Percentiles rank a stretch among this genome's conserved stretches.
phyloP scores from a whole-genome alignment of 2,329 filamentous ascomycete genomes.

The Paraphoma sp. region DNA sequence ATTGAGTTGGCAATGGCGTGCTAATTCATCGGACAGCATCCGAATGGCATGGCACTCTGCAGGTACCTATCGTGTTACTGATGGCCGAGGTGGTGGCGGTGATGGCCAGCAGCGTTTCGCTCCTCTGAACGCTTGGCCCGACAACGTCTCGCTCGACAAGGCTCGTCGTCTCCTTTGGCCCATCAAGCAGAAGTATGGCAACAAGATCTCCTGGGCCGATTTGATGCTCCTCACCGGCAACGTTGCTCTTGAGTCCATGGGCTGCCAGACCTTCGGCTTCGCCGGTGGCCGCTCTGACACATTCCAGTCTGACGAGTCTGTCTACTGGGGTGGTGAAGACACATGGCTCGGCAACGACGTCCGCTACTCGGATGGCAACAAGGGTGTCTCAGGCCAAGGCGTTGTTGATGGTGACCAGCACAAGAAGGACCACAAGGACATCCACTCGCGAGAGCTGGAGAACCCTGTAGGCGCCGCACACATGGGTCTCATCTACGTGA shows the following conservation, averaged over 20 bases:
- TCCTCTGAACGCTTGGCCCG: slow-evolving; percentile 82
- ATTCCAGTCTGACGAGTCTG: slow-evolving; percentile 77
- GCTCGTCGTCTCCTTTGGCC: slow-evolving; percentile 80
- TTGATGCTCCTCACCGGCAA: slow-evolving; percentile 75
- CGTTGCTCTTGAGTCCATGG: slow-evolving; percentile 79
- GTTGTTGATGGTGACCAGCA: slow-evolving; percentile 42
- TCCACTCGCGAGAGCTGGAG: slow-evolving; percentile 68
- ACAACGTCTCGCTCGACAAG: slow-evolving; percentile 81
- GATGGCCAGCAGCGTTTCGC: slow-evolving; percentile 80
- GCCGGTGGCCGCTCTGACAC: slow-evolving; percentile 74
- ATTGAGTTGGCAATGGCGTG: background rate
- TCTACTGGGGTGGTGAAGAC: slow-evolving; percentile 78
- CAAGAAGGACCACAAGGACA: slow-evolving; percentile 38
- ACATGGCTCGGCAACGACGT: slow-evolving; percentile 78
- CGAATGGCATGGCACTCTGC: slow-evolving; percentile 84
- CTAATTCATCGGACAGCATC: slow-evolving; percentile 50
- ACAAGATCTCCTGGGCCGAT: slow-evolving; percentile 83
- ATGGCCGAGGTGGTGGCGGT: slow-evolving; percentile 77
- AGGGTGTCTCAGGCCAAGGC: slow-evolving; percentile 53
- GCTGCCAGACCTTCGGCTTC: slow-evolving; percentile 76
- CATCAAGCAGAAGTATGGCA: slow-evolving; percentile 84
- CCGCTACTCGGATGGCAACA: slow-evolving; percentile 65
- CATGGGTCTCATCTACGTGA: slow-evolving; percentile 84
- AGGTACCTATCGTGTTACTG: slow-evolving; percentile 77
- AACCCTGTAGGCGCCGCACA: slow-evolving; percentile 71